phyloP scores from a whole-genome alignment of 352 stramenopile species.

The Plasmopara muralis region DNA sequence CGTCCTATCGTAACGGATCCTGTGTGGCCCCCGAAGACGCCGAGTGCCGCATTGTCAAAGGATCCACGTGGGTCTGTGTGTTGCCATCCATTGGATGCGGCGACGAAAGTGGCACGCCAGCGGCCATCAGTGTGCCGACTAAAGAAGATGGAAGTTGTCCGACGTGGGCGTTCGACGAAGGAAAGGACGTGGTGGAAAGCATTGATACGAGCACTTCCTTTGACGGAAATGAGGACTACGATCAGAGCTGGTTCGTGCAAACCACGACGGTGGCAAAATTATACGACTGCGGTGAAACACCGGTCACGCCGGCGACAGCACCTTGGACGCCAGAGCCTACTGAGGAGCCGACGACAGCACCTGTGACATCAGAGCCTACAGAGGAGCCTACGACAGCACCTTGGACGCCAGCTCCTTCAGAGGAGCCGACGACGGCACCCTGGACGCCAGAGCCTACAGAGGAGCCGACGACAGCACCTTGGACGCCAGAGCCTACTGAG shows the following conservation, averaged over 20 bases:
- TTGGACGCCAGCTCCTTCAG: not conserved
- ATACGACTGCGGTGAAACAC: constrained; percentile 19
- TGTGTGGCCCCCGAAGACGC: constrained; percentile 37
- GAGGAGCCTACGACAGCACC: not conserved
- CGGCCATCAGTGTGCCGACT: constrained; percentile 7
- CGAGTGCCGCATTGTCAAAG: constrained; percentile 35
- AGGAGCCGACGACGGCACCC: not conserved
- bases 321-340: constrained; percentile 4
- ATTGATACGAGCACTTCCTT: constrained; percentile 20
- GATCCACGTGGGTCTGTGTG: constrained; percentile 30
- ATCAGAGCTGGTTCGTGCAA: constrained; percentile 24
- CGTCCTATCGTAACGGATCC: constrained; percentile 27
- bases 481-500: not conserved
- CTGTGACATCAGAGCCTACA: not conserved
- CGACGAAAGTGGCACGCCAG: not conserved
- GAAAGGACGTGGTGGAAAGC: constrained; percentile 11
- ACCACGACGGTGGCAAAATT: constrained; percentile 16
- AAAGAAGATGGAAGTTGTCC: constrained; percentile 9
- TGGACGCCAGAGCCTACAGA: not conserved
- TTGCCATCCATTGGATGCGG: constrained; percentile 28
- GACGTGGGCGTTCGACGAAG: constrained; percentile 15
- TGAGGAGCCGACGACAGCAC: not conserved
- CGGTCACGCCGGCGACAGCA: not conserved
- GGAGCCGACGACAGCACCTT: not conserved
- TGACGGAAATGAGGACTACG: constrained; percentile 20